phyloP scores from a whole-genome alignment of 2,329 filamentous ascomycete genomes.

The Tolypocladium paradoxum region DNA sequence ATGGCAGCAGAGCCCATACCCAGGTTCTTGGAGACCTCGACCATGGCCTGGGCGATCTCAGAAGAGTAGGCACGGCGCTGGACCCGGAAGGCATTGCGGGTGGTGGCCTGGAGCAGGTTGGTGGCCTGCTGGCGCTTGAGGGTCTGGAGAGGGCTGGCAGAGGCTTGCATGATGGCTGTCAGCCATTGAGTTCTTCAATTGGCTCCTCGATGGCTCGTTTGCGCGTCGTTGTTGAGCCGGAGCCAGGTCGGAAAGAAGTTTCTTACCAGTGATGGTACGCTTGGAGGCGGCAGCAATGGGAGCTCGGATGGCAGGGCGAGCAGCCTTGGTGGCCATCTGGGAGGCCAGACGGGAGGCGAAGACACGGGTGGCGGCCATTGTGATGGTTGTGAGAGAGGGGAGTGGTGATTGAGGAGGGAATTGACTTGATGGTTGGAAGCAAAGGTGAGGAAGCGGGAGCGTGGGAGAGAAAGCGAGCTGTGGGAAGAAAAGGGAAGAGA shows the following conservation, averaged over 20 bases:
- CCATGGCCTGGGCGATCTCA: conserved; percentile 79
- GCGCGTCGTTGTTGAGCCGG: conserved; percentile 1
- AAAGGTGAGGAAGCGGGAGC: conserved; percentile 20
- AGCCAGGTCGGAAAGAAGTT: conserved; percentile 17
- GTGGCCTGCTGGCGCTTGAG: conserved; percentile 63
- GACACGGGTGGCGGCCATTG: conserved; percentile 73
- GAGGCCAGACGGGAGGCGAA: conserved; percentile 68
- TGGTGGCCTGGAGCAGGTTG: conserved; percentile 55
- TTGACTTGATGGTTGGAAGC: conserved; percentile 21
- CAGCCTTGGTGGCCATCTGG: conserved; percentile 67
- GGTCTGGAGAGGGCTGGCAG: conserved; percentile 57
- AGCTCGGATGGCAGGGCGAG: conserved; percentile 62
- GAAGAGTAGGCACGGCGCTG: conserved; percentile 72
- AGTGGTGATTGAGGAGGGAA: conserved; percentile 15
- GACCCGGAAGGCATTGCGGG: conserved; percentile 53
- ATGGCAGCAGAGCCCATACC: conserved; percentile 85
- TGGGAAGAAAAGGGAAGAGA: conserved; percentile 30
- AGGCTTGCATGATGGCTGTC: conserved; percentile 28
- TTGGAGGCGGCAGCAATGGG: conserved; percentile 55
- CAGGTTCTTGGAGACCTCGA: conserved; percentile 84
- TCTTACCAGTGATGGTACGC: conserved; percentile 64
- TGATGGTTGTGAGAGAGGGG: conserved; percentile 38
- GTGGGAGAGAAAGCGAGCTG: conserved; percentile 17
- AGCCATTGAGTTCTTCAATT: conserved; percentile 24
- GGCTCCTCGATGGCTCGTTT: conserved; percentile 16